Conservation (phyloP, 1,284 basidiomycete genomes). For the Meira miltonrushii region DNA sequence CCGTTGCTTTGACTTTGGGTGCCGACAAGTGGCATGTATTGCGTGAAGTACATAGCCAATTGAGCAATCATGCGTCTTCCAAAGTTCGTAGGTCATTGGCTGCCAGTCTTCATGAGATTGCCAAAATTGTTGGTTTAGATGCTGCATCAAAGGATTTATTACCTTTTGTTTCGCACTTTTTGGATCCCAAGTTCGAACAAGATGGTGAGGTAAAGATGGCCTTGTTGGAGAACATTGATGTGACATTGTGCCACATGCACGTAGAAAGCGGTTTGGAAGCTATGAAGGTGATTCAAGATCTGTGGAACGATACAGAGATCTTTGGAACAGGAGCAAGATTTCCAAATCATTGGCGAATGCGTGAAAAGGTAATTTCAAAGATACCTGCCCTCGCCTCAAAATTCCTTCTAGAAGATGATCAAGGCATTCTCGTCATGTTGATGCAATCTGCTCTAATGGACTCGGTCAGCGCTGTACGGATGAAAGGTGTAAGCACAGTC, state of each 20-base stretch:
- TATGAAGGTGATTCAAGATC: conserved; percentile 59
- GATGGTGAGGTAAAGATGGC: conserved; percentile 63
- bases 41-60: conserved; percentile 64
- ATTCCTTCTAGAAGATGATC: conserved; percentile 51
- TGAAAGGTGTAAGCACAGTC: conserved; percentile 62
- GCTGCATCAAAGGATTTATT: conserved; percentile 68
- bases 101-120: conserved; percentile 82
- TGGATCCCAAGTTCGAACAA: conserved; percentile 57
- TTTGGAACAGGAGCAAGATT: conserved; percentile 52
- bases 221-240: conserved; percentile 54
- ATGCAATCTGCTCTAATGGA: conserved; percentile 70
- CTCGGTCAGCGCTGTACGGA: conserved; percentile 74
- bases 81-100: conserved; percentile 73
- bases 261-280: conserved; percentile 59
- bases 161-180: conserved; percentile 60
- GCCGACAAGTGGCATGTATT: conserved; percentile 70
- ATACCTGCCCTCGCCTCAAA: conserved; percentile 58
- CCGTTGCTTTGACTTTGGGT: conserved; percentile 72
- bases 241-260: conserved; percentile 59
- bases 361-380: conserved; percentile 65
- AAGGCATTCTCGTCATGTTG: conserved; percentile 54
- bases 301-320: conserved; percentile 58
- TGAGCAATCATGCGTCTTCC: conserved; percentile 59
- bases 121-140: conserved; percentile 72
- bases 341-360: conserved; percentile 74